These are phyloP conservation scores for Wallacemonas sp. DNA, from an alignment of 208 protist species.

Conservation along the genomic window DNA sequence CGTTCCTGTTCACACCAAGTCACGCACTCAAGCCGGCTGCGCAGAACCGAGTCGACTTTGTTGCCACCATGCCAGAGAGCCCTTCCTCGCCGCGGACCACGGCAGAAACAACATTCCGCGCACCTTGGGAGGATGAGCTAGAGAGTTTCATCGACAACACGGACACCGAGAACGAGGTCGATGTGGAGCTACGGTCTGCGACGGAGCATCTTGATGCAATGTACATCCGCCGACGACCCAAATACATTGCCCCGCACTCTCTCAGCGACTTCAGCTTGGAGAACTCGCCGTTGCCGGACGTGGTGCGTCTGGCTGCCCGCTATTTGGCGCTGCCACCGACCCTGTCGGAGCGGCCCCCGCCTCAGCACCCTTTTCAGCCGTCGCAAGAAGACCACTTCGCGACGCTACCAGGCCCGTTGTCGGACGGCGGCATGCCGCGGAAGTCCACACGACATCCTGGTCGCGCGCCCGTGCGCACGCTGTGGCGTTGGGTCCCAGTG, in stretches of 20 bases:
- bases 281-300: slow-evolving; percentile 55
- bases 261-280: slow-evolving; percentile 73
- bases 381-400: not conserved
- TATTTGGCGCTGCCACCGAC: slow-evolving; percentile 79
- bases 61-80: not conserved
- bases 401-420: not conserved
- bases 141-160: not conserved
- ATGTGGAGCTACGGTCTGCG: slow-evolving; percentile 19
- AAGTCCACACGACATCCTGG: slow-evolving; percentile 1
- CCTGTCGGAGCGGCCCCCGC: not conserved
- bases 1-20: slow-evolving; percentile 32
- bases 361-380: not conserved
- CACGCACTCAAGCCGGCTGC: not conserved
- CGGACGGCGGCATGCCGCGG: not conserved
- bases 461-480: not conserved
- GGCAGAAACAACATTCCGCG: not conserved
- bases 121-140: not conserved
- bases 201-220: slow-evolving; percentile 59
- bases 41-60: slow-evolving; percentile 1
- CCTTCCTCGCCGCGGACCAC: too few species aligned
- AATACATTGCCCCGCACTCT: slow-evolving; percentile 62
- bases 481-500: slow-evolving; percentile 83
- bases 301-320: slow-evolving; percentile 43
- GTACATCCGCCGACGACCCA: slow-evolving; percentile 75
- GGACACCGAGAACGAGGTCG: too few species aligned